Evolutionary conservation across 1,139 yeast genomes (phyloP).

Genomic region (Lodderomyces metapsilosis): DNA sequence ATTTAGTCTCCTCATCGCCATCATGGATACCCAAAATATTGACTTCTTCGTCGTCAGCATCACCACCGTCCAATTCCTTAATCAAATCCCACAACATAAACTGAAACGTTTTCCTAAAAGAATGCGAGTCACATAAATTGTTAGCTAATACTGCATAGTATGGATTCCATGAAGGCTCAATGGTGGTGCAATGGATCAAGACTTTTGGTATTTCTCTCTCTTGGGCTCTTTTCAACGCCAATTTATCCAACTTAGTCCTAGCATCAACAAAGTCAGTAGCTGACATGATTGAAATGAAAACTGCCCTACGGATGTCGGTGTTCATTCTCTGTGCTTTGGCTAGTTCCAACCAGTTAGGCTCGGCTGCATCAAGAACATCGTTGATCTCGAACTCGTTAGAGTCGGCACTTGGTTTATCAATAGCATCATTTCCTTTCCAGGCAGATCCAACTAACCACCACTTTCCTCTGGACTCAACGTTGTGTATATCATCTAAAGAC

Average conservation of each 20-base stretch:
- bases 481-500: constrained; percentile 74
- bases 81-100: constrained; percentile 87
- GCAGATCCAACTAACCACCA: constrained; percentile 99
- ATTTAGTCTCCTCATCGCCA: constrained; percentile 43
- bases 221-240: constrained; percentile 78
- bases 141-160: constrained; percentile 81
- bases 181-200: constrained; percentile 77
- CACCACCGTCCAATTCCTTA: constrained; percentile 59
- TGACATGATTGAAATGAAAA: constrained; percentile 91
- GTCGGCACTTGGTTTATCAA: constrained; percentile 8
- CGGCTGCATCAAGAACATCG: constrained; percentile 64
- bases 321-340: constrained; percentile 91
- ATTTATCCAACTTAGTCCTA: constrained; percentile 72
- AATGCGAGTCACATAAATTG: constrained; percentile 68
- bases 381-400: constrained; percentile 38
- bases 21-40: constrained; percentile 33
- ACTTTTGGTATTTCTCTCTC: constrained; percentile 86
- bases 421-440: constrained; percentile 60
- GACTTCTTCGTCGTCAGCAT: constrained; percentile 32
- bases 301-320: constrained; percentile 90
- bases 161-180: constrained; percentile 86
- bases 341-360: constrained; percentile 85
- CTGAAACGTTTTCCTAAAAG: constrained; percentile 79
- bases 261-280: constrained; percentile 93
- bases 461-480: constrained; percentile 77